phyloP scores from a whole-genome alignment of 768 basidiomycete species.

The Amanita inopinata region DNA sequence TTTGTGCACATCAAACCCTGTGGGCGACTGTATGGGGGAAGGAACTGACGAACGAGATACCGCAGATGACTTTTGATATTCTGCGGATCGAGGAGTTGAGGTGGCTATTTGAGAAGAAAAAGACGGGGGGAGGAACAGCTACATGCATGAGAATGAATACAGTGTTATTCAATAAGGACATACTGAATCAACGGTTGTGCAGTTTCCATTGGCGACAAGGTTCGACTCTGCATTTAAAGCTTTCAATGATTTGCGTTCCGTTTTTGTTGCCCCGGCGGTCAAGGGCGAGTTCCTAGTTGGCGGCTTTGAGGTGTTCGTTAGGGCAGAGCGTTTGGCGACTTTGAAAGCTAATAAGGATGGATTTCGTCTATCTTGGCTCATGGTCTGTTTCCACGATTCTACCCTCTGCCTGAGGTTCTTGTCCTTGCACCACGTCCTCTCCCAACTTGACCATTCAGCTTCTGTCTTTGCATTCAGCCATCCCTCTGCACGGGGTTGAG shows the following conservation, averaged over 20 bases:
- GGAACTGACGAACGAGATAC: constrained; percentile 24
- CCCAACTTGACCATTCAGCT: constrained; percentile 39
- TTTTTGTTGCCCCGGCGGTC: no score
- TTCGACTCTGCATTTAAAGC: neutral
- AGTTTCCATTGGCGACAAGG: neutral
- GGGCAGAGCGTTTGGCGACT: constrained; percentile 30
- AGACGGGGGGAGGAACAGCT: constrained; percentile 46
- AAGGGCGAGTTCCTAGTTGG: constrained; percentile 5
- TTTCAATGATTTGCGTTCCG: no score
- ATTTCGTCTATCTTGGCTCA: constrained; percentile 8
- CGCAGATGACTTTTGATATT: constrained; percentile 33
- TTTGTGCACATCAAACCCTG: neutral
- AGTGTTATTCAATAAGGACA: neutral
- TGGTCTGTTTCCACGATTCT: constrained; percentile 18
- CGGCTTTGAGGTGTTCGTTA: constrained; percentile 17
- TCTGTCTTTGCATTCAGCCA: constrained; percentile 36
- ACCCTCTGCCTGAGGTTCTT: constrained; percentile 17
- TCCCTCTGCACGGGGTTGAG: constrained; percentile 19
- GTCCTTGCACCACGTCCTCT: constrained; percentile 24
- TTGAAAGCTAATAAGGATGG: constrained; percentile 22
- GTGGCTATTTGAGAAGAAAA: constrained; percentile 43
- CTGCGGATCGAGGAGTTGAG: constrained; percentile 34
- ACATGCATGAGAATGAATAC: constrained; percentile 2
- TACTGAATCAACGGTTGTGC: neutral
- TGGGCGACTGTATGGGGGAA: constrained; percentile 18